Base-by-base conservation (phyloP, 352 stramenopile species). In the Globisporangium orthogonon region DNA sequence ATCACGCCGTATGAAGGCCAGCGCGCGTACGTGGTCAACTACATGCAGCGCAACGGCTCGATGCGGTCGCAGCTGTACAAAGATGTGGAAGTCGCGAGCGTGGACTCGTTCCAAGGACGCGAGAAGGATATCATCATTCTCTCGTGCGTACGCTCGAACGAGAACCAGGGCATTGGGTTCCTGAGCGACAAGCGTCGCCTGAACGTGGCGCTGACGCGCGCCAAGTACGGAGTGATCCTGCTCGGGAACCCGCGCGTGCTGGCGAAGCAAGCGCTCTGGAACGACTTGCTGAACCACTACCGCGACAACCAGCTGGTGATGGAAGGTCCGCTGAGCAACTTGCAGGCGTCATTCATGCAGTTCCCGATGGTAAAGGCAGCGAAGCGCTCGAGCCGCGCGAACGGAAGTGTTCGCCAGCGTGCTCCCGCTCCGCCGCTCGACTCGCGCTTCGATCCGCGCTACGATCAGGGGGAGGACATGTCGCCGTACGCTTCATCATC, bases 91-190 rank as follows among this genome's bases (percentile, higher is more conserved):
- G 96, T 99, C 17, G 97, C 97, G 15, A 98, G 85, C 58, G 97
- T 99, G 6, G 97, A 99, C 82, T 97, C 95, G 58, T 99, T 99
- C 70, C 97, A 99, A 75, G 97, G 97, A 13, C 94, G 97, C 40
- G 97, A 99, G 67, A 99, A 99, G 74, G 97, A 99, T 71, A 88
- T 98, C 52, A 99, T 99, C 61, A 96, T 98, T 61, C 66, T 98
- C 23, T 98, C 96, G 10, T 99, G 97, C 69, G 97, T 99, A 33
- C 92, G 96, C 52, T 99, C 96, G n/a, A 99, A 98, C 69, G 95
- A 99, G 60, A 97, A 97, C 68, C 96, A 99, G 56, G 97, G 97
- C 17, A 99, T 99, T 68, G 97, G 97, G 28, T 99, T 99, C 67
- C 65, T 99, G 29, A 98, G 91, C 39, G 97, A 99, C 69, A 81